phyloP scores from a whole-genome alignment of 805 yeast species.

The Pichia scutulata region DNA sequence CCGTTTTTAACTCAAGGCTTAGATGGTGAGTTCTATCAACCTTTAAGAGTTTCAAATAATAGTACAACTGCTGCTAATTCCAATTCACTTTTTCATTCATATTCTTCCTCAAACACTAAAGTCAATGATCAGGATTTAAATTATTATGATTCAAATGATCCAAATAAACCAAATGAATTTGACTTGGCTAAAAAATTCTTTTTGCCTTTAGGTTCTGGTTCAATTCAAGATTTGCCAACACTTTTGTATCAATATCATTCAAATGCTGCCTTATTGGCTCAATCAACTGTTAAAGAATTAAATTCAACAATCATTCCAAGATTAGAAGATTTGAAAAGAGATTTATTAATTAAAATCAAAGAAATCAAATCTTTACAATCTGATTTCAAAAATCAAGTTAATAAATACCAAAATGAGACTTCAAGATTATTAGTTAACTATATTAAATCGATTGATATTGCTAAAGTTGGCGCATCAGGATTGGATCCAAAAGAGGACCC shows the following conservation, averaged over 20 bases:
- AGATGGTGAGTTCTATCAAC: constrained; percentile 34
- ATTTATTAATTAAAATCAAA: constrained; percentile 73
- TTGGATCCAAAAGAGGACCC: constrained; percentile 66
- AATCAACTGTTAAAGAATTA: constrained; percentile 52
- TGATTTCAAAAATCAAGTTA: constrained; percentile 75
- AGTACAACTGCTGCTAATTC: constrained; percentile 3
- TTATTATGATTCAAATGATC: constrained; percentile 14
- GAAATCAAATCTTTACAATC: constrained; percentile 77
- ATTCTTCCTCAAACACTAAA: not conserved
- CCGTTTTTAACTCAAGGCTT: constrained; percentile 40
- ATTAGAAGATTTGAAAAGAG: constrained; percentile 62
- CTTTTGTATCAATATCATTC: constrained; percentile 49
- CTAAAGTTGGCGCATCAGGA: constrained; percentile 41
- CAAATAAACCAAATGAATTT: constrained; percentile 27
- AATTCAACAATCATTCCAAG: constrained; percentile 56
- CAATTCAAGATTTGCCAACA: constrained; percentile 77
- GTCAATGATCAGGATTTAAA: constrained; percentile 5
- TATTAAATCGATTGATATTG: constrained; percentile 54
- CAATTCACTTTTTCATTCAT: constrained; percentile 8
- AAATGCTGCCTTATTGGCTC: constrained; percentile 50
- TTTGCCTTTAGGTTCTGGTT: constrained; percentile 68
- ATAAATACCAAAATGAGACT: constrained; percentile 61
- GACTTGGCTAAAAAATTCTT: constrained; percentile 43
- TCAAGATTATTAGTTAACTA: constrained; percentile 48
- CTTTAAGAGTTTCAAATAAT: constrained; percentile 22